Evolutionary conservation across 805 yeast genomes (phyloP), one percentile per base, ranked within the genome.

Genomic region (Ogataea glucozyma): DNA sequence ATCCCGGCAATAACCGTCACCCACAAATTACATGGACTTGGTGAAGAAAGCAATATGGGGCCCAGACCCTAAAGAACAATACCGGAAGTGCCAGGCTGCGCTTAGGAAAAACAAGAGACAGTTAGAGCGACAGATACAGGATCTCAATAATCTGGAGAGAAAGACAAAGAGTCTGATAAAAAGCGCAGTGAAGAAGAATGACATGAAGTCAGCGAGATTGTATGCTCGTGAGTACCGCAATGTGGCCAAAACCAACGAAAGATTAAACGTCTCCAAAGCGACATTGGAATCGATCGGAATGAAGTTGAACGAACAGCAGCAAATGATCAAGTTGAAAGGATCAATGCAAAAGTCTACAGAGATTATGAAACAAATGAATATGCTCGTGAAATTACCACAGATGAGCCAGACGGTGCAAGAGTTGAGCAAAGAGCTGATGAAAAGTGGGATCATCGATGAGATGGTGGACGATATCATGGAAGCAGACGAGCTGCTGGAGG

Each of bases 391-490:
- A 48, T 60, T 93, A 40, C 97, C 98, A 0, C 89, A 85, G 51
- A 66, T 93, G 40, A 80, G 81, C 54, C 80, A 78, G 9, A 83
- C 95, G 0, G 88, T 91, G 86, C 84, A 84, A 57, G 95, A 85
- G 53, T 67, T 93, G 44, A 86, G 91, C 46, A 83, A 78, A 57
- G 99, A 93, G 65, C 73, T 91, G 54, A 81, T 86, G 79, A 85
- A 83, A 63, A 78, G 86, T 10, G 93, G 93, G 0, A 77, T 93
- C 33, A 88, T 93, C 41, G 88, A 87, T 52, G 99, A 93, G 60
- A 93, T 93, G 98, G 83, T 90, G 60, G 88, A 86, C 44, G 99
- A 93, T 59, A 81, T 87, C 48, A 71, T 91, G 46, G 98, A 90
- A 47, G 65, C 72, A 38, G 66, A 78, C 44, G 82, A 76, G 16